These are phyloP conservation scores for Breviolum minutum DNA, from an alignment of 73 alveolate species.

Conservation along the genomic window DNA sequence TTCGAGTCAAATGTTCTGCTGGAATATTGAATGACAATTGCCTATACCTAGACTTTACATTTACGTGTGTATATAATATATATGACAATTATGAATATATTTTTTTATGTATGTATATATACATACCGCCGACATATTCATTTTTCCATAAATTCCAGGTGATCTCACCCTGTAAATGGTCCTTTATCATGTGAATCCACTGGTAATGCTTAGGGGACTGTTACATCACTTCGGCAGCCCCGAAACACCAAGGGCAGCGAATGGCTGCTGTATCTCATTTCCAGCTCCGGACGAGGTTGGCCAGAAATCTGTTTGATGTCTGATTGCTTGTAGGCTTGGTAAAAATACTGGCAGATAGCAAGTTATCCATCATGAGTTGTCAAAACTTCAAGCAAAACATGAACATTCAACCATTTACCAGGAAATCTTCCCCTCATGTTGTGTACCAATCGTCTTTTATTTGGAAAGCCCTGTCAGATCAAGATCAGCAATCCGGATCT, in stretches of 20 bases:
- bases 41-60: no score
- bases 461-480: conserved; percentile 1
- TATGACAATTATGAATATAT: no score
- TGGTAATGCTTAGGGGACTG: not conserved
- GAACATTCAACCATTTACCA: not conserved
- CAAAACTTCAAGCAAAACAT: not conserved
- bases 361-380: not conserved
- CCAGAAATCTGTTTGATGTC: not conserved
- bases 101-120: no score
- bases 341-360: not conserved
- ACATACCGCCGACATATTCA: no score
- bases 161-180: no score
- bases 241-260: conserved; percentile 38
- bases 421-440: no score
- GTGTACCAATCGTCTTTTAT: no score
- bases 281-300: conserved; percentile 87
- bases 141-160: no score
- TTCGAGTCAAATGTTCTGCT: no score
- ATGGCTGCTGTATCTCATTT: conserved; percentile 87
- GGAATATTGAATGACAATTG: no score
- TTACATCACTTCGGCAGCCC: not conserved
- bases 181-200: no score
- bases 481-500: conserved; percentile 73
- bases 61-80: no score
- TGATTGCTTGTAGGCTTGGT: not conserved